phyloP scores from a whole-genome alignment of 1,284 basidiomycete species.

The Moesziomyces antarcticus region DNA sequence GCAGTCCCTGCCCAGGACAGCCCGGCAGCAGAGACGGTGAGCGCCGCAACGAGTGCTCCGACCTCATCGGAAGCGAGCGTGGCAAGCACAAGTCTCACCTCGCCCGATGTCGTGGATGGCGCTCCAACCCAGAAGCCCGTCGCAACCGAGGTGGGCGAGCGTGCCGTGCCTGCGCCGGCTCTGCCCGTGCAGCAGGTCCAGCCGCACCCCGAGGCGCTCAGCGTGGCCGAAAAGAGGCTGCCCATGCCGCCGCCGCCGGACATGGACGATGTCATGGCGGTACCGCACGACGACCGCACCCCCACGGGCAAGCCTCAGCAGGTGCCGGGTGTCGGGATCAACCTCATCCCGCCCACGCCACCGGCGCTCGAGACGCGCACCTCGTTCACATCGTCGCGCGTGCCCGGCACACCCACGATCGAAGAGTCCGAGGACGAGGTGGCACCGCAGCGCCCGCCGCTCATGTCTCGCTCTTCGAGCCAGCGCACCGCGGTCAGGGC shows the following conservation, averaged over 20 bases:
- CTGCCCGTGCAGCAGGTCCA: no score
- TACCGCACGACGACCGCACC: constrained; percentile 40
- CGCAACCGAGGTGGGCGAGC: neutral
- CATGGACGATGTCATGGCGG: constrained; percentile 29
- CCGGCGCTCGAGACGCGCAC: constrained; percentile 48
- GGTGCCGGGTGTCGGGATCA: constrained; percentile 49
- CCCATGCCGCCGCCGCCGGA: constrained; percentile 52
- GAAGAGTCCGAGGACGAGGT: constrained; percentile 22
- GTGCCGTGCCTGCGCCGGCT: no score
- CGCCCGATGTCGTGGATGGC: constrained; percentile 23
- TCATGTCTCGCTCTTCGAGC: constrained; percentile 47
- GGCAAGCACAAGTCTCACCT: constrained; percentile 50
- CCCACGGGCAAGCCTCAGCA: constrained; percentile 35
- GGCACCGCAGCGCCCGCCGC: constrained; percentile 24
- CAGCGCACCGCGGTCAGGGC: constrained; percentile 31
- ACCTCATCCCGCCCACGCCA: constrained; percentile 62
- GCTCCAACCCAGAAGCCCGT: constrained; percentile 2
- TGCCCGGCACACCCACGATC: constrained; percentile 36
- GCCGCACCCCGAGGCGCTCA: neutral
- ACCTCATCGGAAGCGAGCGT: constrained; percentile 48
- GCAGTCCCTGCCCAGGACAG: neutral
- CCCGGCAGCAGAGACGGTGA: constrained; percentile 5
- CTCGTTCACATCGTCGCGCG: constrained; percentile 39
- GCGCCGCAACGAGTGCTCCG: constrained; percentile 4
- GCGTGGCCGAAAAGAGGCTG: constrained; percentile 37